phyloP scores from a whole-genome alignment of 306 rosid genomes.

The Dalbergia oliveri region DNA sequence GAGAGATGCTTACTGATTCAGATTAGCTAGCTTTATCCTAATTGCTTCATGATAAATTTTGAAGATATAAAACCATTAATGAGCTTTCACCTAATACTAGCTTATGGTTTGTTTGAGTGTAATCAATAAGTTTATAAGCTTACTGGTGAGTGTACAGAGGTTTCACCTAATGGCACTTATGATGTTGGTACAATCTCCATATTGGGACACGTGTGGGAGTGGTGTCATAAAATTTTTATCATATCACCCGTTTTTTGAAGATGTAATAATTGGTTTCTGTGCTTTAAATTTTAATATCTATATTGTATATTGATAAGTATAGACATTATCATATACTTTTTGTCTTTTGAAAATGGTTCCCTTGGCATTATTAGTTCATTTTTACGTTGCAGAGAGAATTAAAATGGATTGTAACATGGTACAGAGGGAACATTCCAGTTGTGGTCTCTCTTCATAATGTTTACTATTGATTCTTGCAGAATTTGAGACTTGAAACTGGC shows the following conservation, averaged over 20 bases:
- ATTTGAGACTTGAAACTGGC: constrained; percentile 2
- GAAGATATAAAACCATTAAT: not conserved
- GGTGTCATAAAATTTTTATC: not conserved
- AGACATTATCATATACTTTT: not conserved
- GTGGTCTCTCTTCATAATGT: not conserved
- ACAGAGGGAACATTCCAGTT: not conserved
- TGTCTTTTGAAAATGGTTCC: not conserved
- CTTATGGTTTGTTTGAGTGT: not conserved
- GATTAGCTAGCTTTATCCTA: not conserved
- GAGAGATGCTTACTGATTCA: not conserved
- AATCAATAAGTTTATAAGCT: too few relatives aligned
- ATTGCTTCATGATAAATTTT: not conserved
- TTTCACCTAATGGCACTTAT: not conserved
- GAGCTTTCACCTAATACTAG: not conserved
- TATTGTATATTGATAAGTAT: constrained; percentile 29
- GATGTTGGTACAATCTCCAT: not conserved
- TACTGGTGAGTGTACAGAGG: not conserved
- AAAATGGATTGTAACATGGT: not conserved
- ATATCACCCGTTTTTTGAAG: not conserved
- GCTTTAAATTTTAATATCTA: not conserved
- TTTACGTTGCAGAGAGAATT: constrained; percentile 19
- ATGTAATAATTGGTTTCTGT: constrained; percentile 1
- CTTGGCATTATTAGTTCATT: constrained; percentile 24
- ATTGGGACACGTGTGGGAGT: not conserved
- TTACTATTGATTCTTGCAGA: not conserved